phyloP scores from a whole-genome alignment of 495 filamentous ascomycete species.

The Penicillium cataractarum region DNA sequence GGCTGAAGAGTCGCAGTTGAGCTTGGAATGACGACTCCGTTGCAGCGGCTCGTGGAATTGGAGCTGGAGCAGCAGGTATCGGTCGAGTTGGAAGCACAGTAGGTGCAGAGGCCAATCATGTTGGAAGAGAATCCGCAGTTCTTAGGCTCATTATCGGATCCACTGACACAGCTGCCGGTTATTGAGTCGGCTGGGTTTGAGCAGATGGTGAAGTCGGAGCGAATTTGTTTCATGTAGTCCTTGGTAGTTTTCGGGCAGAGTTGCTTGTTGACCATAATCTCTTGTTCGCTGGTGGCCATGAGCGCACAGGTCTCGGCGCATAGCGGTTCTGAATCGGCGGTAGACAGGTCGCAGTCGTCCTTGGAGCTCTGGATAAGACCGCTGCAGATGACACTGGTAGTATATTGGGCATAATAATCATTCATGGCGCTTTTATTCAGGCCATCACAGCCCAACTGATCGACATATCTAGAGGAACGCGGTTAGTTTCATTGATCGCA shows the following conservation, averaged over 20 bases:
- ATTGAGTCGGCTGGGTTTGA: constrained; percentile 79
- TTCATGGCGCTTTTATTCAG: constrained; percentile 80
- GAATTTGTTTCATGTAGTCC: constrained; percentile 74
- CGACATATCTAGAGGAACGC: constrained; percentile 33
- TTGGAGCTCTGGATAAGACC: constrained; percentile 92
- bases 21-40: constrained; percentile 72
- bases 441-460: constrained; percentile 77
- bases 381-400: constrained; percentile 91
- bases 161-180: constrained; percentile 72
- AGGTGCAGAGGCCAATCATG: constrained; percentile 81
- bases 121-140: constrained; percentile 89
- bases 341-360: constrained; percentile 65
- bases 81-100: constrained; percentile 83
- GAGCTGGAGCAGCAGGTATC: constrained; percentile 93
- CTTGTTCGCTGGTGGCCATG: constrained; percentile 80
- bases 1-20: constrained; percentile 68
- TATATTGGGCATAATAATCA: constrained; percentile 90
- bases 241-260: constrained; percentile 67
- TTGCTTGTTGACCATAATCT: constrained; percentile 72
- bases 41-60: constrained; percentile 70
- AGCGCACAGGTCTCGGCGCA: constrained; percentile 91
- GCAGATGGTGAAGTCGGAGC: constrained; percentile 92
- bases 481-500: constrained; percentile 22
- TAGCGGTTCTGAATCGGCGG: constrained; percentile 67
- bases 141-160: constrained; percentile 75